These are phyloP conservation scores for Grigorovia jiainica DNA, from an alignment of 805 yeast species.

Conservation along the genomic window DNA sequence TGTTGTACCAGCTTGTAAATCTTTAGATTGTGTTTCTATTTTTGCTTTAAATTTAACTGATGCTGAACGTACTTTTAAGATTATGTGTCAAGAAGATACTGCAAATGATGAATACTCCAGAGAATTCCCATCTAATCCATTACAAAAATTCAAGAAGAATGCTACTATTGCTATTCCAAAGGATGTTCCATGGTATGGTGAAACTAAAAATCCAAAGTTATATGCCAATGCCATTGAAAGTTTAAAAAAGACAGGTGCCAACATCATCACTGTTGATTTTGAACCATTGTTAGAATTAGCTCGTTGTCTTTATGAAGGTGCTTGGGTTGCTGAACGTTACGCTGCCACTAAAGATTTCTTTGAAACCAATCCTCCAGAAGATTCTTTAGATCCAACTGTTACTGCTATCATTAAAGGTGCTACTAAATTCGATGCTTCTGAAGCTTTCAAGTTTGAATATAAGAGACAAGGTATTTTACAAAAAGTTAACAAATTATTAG, in stretches of 20 bases:
- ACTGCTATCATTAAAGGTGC: constrained; percentile 68
- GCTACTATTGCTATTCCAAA: constrained; percentile 74
- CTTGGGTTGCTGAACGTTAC: constrained; percentile 97
- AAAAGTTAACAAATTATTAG: constrained; percentile 44
- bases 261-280: constrained; percentile 58
- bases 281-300: constrained; percentile 73
- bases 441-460: constrained; percentile 78
- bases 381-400: constrained; percentile 79
- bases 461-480: constrained; percentile 73
- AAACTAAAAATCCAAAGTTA: constrained; percentile 62
- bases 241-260: constrained; percentile 46
- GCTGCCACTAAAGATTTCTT: constrained; percentile 71
- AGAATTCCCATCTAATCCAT: constrained; percentile 57
- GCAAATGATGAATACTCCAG: constrained; percentile 74
- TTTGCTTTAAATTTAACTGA: constrained; percentile 71
- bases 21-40: constrained; percentile 85
- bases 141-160: constrained; percentile 44
- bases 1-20: constrained; percentile 95
- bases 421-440: constrained; percentile 67
- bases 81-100: constrained; percentile 64
- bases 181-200: constrained; percentile 70
- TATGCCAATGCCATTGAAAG: constrained; percentile 52
- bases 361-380: constrained; percentile 57
- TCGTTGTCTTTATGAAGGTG: constrained; percentile 84
- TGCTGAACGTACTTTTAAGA: constrained; percentile 67